phyloP scores from a whole-genome alignment of 768 basidiomycete genomes.

The Candolleomyces aberdarensis region DNA sequence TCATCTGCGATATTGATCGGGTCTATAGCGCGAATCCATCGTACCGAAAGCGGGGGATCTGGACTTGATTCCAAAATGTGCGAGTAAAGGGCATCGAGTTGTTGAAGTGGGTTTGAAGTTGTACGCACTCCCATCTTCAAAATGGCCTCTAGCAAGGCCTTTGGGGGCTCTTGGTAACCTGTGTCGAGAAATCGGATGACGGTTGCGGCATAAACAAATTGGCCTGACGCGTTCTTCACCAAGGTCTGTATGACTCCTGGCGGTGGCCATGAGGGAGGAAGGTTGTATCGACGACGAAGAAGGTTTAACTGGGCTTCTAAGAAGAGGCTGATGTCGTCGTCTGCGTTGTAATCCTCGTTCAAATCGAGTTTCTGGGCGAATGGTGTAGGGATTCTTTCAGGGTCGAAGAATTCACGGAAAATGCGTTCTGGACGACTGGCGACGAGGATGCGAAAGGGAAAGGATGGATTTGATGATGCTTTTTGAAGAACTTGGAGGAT shows the following conservation, averaged over 20 bases:
- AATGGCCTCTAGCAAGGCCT: not conserved
- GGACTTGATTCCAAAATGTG: not conserved
- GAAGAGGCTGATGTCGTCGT: not conserved
- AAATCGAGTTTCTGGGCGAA: not conserved
- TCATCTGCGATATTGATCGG: not conserved
- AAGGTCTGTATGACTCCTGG: not conserved
- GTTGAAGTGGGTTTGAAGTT: not conserved
- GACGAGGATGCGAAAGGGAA: not conserved
- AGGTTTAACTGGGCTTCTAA: not conserved
- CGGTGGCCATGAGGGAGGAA: not conserved
- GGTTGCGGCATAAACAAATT: not conserved
- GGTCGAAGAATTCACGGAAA: not conserved
- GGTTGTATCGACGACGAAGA: not conserved
- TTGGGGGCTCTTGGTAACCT: not conserved
- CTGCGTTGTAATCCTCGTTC: not conserved
- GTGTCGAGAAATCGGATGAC: not conserved
- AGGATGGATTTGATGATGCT: not conserved
- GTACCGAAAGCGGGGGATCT: not conserved
- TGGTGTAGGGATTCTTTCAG: too few species aligned
- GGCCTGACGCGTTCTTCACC: not conserved
- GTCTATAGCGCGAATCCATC: not conserved
- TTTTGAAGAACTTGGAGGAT: not conserved
- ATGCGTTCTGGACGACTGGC: not conserved
- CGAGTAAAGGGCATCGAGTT: not conserved
- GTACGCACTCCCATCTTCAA: not conserved